Evolutionary conservation across 1,139 yeast species (phyloP).

Genomic region (Pichia sp.): DNA sequence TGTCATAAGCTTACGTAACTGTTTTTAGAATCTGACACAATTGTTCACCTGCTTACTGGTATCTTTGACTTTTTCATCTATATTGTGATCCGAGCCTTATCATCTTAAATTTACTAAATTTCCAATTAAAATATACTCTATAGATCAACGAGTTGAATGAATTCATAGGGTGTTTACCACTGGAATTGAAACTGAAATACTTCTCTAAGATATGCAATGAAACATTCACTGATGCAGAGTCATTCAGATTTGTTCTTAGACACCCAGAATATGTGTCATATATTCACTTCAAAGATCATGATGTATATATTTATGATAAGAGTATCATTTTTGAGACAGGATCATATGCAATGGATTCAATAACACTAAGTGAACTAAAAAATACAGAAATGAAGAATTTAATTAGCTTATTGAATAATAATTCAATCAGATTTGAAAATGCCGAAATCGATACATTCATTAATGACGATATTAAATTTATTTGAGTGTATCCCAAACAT

Average conservation of each 20-base stretch:
- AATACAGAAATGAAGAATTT: background rate
- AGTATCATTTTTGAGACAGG: background rate
- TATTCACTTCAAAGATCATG: background rate
- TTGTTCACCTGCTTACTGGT: background rate
- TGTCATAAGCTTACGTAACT: background rate
- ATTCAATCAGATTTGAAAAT: background rate
- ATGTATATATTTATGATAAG: background rate
- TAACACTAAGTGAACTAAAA: background rate
- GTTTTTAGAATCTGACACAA: background rate
- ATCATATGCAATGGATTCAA: background rate
- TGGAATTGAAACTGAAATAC: background rate
- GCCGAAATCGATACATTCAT: background rate
- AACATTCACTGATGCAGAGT: background rate
- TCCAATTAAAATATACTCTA: too few species aligned
- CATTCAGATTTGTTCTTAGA: background rate
- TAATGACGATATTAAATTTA: background rate
- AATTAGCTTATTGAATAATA: background rate
- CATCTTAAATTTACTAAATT: too few species aligned
- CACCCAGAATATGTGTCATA: background rate
- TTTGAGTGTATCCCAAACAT: background rate
- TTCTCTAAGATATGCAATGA: background rate
- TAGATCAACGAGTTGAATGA: background rate
- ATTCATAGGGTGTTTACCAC: background rate
- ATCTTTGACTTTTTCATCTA: too few species aligned
- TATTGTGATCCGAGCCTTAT: too few species aligned